Evolutionary conservation across 306 rosid genomes (phyloP), one percentile per base, ranked within the genome.

Genomic region (Quercus robur): DNA sequence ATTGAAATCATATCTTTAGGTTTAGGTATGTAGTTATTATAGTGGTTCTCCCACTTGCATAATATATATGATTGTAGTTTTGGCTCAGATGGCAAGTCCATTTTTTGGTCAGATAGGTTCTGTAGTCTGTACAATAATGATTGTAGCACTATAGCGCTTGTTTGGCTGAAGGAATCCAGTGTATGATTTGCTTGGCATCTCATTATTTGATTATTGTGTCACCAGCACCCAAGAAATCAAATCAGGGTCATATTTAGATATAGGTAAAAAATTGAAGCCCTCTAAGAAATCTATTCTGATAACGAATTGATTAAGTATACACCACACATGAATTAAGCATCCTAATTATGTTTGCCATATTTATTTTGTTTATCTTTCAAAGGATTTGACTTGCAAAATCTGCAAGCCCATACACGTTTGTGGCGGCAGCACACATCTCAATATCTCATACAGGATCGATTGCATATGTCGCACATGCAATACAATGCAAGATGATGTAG

Each of bases 121-220:
- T 58, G 74, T 35, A 35, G 57, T 49, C 38, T 25, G 41, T 76
- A 33, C 75, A 73, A 79, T 81, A 75, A 81, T 76, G 52, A 68
- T 31, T 52, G 63, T 71, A 78, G 61, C 81, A 78, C 61, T 77
- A 17, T 44, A 56, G 3, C 62, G 44, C 30, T 35, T 26, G 75
- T 5, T 70, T 3, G 74, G 5, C 46, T 19, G 55, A 13, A 2
- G 4, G 35, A 76, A 46, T 63, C 62, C 33, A 3, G 19, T 74
- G 71, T 62, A 51, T 83, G 87, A 83, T 83, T 79, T 80, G 75
- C 77, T 81, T 75, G 81, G 87, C 77, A 86, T 83, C 89, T 86
- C 3, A 31, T 81, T 75, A 38, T 55, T 73, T 30, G 63, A 26
- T 56, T 19, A 8, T 30, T 11, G 68, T 75, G 61, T 75, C 71